Conservation (phyloP, 768 basidiomycete genomes). For the Rhodosporidiobolus sp. region DNA sequence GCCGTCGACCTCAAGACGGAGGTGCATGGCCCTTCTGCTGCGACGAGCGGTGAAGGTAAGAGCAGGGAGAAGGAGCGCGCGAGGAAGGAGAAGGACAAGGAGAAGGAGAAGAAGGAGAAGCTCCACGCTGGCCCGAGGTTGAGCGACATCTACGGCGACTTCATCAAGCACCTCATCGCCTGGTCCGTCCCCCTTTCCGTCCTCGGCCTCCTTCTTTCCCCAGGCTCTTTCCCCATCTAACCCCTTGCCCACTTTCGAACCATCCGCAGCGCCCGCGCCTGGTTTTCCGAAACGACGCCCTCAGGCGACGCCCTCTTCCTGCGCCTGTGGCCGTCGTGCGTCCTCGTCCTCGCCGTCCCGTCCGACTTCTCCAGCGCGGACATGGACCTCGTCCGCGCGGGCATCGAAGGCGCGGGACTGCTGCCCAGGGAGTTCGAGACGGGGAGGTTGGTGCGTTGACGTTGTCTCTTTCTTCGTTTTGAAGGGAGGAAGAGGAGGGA, state of each 20-base stretch:
- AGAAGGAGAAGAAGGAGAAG: neutral
- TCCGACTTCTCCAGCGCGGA: constrained; percentile 3
- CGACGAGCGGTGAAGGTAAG: neutral
- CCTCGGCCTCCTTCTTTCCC: neutral
- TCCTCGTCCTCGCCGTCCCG: constrained; percentile 21
- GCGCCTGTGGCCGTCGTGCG: constrained; percentile 3
- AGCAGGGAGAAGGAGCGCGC: neutral
- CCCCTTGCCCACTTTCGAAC: too few relatives aligned
- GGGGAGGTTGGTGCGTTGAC: constrained; percentile 9
- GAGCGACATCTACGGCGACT: constrained; percentile 14
- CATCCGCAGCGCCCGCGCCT: constrained; percentile 28
- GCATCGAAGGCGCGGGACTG: constrained; percentile 8
- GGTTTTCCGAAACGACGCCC: constrained; percentile 10
- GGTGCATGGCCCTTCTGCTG: too few relatives aligned
- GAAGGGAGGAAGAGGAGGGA: neutral
- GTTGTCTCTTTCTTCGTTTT: neutral
- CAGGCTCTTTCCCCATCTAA: too few relatives aligned
- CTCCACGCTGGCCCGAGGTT: constrained; percentile 15
- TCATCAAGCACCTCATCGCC: constrained; percentile 16
- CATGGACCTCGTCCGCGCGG: constrained; percentile 4
- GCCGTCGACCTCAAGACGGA: neutral
- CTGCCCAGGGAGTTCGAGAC: neutral
- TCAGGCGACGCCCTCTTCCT: constrained; percentile 21
- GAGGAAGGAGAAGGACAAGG: constrained; percentile 1
- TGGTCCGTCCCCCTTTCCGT: constrained; percentile 1